Evolutionary conservation across 306 rosid species (phyloP).

Genomic region (Quercus bicolor): DNA sequence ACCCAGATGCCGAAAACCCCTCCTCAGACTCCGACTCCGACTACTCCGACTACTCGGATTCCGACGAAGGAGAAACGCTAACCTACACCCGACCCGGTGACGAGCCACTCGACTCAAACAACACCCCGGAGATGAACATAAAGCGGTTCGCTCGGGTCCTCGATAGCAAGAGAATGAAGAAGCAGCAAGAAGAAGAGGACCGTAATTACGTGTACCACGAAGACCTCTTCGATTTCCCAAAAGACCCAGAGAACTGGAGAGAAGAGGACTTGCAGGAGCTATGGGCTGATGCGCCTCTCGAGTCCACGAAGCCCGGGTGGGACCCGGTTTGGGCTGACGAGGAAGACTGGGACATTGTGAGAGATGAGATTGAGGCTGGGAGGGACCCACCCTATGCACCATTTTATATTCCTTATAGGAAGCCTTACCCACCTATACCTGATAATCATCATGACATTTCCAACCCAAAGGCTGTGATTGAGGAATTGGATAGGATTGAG

Average conservation of each 20-base stretch:
- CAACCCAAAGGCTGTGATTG: constrained; percentile 53
- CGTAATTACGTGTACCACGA: neutral
- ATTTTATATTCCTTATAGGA: constrained; percentile 70
- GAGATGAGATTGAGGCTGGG: constrained; percentile 41
- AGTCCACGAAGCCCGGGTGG: constrained; percentile 70
- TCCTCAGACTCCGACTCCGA: constrained; percentile 24
- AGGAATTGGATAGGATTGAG: constrained; percentile 92
- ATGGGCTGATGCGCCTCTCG: constrained; percentile 63
- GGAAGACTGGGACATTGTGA: constrained; percentile 57
- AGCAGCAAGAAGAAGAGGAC: constrained; percentile 27
- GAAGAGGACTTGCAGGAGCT: constrained; percentile 74
- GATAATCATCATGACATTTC: constrained; percentile 46
- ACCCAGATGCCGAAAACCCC: neutral
- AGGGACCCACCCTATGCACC: constrained; percentile 67
- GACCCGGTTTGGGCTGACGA: constrained; percentile 68
- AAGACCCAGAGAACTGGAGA: constrained; percentile 65
- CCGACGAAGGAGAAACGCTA: constrained; percentile 20
- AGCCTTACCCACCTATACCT: constrained; percentile 56
- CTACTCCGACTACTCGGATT: constrained; percentile 9
- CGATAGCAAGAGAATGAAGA: constrained; percentile 23
- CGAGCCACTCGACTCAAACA: constrained; percentile 21
- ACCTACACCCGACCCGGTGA: constrained; percentile 21
- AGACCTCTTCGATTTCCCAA: constrained; percentile 60
- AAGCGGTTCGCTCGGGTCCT: constrained; percentile 27
- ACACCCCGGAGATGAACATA: constrained; percentile 34